Percentiles rank a stretch among this genome's conserved stretches.
Evolutionary conservation across 352 stramenopile genomes (phyloP).

Genomic region (Globisporangium canariense): DNA sequence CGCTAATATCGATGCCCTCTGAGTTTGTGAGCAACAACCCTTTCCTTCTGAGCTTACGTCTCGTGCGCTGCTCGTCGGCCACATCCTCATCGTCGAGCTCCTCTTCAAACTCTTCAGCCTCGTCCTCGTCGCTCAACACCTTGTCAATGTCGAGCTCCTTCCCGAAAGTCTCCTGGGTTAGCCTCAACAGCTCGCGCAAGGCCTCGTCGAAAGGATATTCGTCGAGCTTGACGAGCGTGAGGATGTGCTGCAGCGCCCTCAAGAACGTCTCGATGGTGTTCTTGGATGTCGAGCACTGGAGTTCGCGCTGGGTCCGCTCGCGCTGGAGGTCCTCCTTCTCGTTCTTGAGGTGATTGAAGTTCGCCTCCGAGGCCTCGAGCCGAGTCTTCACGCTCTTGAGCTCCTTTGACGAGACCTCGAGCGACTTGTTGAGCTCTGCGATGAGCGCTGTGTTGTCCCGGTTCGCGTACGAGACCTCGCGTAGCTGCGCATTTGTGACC

Average conservation of each 20-base stretch:
- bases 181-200: constrained; percentile 58
- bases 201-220: constrained; percentile 79
- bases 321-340: constrained; percentile 65
- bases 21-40: constrained; percentile 12
- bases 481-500: constrained; percentile 59
- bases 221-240: constrained; percentile 69
- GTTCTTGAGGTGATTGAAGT: constrained; percentile 34
- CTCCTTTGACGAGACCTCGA: constrained; percentile 52
- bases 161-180: constrained; percentile 61
- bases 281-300: constrained; percentile 53
- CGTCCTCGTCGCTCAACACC: constrained; percentile 62
- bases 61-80: constrained; percentile 24
- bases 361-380: constrained; percentile 38
- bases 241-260: constrained; percentile 58
- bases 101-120: constrained; percentile 55
- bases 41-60: constrained; percentile 21
- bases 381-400: constrained; percentile 30
- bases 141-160: constrained; percentile 40
- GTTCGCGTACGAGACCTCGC: constrained; percentile 73
- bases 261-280: constrained; percentile 51
- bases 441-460: constrained; percentile 67
- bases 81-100: constrained; percentile 56
- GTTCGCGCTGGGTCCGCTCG: constrained; percentile 49
- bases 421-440: constrained; percentile 50
- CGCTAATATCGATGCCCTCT: constrained; percentile 5